Conservation (phyloP, 371 early-diverging fungal species). For the Mucor velutinosus region DNA sequence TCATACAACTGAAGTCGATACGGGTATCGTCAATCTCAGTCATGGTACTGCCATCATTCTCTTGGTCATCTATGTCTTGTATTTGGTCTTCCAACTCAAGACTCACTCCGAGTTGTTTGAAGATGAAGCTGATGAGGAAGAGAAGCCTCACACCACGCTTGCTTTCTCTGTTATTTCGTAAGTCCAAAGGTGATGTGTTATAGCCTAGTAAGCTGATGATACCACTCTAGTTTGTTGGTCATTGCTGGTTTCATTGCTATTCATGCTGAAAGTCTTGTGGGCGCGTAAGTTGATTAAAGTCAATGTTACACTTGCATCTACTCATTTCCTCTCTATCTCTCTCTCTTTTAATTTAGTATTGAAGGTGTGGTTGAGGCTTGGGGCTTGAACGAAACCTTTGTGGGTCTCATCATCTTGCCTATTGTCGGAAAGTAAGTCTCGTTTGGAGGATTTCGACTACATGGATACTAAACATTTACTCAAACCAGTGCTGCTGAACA, state of each 20-base stretch:
- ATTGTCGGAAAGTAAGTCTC: slow-evolving; percentile 69
- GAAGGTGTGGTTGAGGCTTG: slow-evolving; percentile 72
- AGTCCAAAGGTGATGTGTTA: background rate
- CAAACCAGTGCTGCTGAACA: slow-evolving; percentile 57
- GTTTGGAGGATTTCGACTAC: background rate
- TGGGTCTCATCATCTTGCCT: slow-evolving; percentile 87
- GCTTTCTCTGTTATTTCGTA: slow-evolving; percentile 40
- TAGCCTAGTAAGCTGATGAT: background rate
- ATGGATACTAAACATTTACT: background rate
- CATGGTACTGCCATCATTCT: slow-evolving; percentile 76
- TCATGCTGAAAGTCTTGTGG: slow-evolving; percentile 84
- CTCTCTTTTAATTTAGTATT: slow-evolving; percentile 55
- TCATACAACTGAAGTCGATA: slow-evolving; percentile 23
- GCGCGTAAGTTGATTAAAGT: slow-evolving; percentile 36
- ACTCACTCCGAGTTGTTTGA: slow-evolving; percentile 69
- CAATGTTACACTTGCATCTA: background rate
- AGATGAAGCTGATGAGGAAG: slow-evolving; percentile 56
- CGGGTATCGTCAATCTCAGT: slow-evolving; percentile 63
- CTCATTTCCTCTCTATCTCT: background rate
- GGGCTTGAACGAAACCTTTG: slow-evolving; percentile 77
- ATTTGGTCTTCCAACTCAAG: slow-evolving; percentile 77
- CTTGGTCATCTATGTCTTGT: slow-evolving; percentile 70
- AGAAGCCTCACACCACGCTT: slow-evolving; percentile 53
- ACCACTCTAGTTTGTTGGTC: slow-evolving; percentile 39
- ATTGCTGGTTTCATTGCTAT: slow-evolving; percentile 69